Evolutionary conservation across 495 filamentous ascomycete genomes (phyloP), one percentile per base, ranked within the genome.

Genomic region (Penicillium bovifimosum): DNA sequence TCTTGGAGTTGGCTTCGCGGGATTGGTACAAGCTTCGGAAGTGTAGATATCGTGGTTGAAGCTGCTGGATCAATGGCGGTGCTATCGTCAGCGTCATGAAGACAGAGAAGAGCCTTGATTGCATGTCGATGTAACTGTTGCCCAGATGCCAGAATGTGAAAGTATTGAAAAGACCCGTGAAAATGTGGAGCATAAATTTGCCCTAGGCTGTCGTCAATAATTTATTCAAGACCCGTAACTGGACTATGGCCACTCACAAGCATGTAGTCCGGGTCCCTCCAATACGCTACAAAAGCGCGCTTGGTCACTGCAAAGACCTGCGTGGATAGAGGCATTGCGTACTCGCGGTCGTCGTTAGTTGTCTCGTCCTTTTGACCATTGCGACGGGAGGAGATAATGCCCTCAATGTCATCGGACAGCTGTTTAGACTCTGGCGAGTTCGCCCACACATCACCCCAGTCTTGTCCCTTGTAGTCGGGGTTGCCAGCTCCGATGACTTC

Each of bases 21-120:
- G 70, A 72, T 55, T 73, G 58, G 55, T 76, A 80, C 0, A 79
- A 56, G 6, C 67, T 63, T 10, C 77, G 68, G 53, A 74, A 75
- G 53, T 77, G 68, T 1, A 80, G 54, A 52, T 65, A 79, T 24
- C 61, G 65, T 6, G 76, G 77, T 55, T 80, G 77, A 2, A 79
- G 57, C 39, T 86, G 85, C 52, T 87, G 80, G 6, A 84, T 81
- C 0, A 88, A 64, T 0, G 80, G 78, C 0, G 80, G 80, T 2
- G 73, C 76, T 44, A 85, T 82, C 16, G 84, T 86, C 11, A 86
- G 73, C 9, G 80, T 79, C 81, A 89, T 83, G 66, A 90, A 90
- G 47, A 87, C 72, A 28, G 83, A 81, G 64, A 89, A 90, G 0
- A 89, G 68, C 18, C 79, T 71, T 8, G 78, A 80, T 56, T 85